Percentiles rank a stretch among this genome's conserved stretches.
phyloP scores from a whole-genome alignment of 768 basidiomycete species.

The Xerocomellus chrysenteron region DNA sequence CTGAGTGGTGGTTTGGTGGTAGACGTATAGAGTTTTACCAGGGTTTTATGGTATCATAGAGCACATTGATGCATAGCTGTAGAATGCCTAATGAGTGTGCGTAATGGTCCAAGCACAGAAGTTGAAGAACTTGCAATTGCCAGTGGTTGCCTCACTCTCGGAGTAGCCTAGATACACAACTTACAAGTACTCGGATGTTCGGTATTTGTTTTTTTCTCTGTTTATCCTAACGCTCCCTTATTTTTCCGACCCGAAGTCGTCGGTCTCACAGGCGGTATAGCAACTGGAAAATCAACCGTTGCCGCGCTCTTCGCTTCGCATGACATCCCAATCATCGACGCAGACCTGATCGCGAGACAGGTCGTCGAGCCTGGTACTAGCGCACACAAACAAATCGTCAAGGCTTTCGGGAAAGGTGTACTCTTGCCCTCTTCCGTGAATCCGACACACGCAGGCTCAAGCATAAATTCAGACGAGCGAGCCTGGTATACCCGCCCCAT shows the following conservation, averaged over 20 bases:
- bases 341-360: constrained; percentile 83
- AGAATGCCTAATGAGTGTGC: background rate
- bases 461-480: background rate
- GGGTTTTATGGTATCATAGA: too few relatives aligned
- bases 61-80: background rate
- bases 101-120: background rate
- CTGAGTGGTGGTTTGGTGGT: background rate
- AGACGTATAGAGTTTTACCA: background rate
- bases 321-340: constrained; percentile 84
- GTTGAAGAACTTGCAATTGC: background rate
- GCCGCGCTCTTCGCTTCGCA: constrained; percentile 67
- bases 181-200: constrained; percentile 8
- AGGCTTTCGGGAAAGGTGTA: constrained; percentile 69
- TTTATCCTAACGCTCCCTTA: background rate
- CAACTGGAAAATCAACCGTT: constrained; percentile 95
- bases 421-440: constrained; percentile 38
- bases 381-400: constrained; percentile 64
- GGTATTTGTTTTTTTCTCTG: constrained; percentile 9
- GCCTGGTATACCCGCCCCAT: constrained; percentile 58
- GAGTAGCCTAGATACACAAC: too few relatives aligned
- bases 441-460: background rate
- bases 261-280: constrained; percentile 95
- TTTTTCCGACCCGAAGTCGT: constrained; percentile 54
- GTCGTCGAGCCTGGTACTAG: constrained; percentile 84
- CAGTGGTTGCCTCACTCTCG: too few relatives aligned